Percentiles rank a stretch among this genome's conserved stretches.
Conservation (phyloP, 2,329 filamentous ascomycete species). For the Cryphonectria radicalis region DNA sequence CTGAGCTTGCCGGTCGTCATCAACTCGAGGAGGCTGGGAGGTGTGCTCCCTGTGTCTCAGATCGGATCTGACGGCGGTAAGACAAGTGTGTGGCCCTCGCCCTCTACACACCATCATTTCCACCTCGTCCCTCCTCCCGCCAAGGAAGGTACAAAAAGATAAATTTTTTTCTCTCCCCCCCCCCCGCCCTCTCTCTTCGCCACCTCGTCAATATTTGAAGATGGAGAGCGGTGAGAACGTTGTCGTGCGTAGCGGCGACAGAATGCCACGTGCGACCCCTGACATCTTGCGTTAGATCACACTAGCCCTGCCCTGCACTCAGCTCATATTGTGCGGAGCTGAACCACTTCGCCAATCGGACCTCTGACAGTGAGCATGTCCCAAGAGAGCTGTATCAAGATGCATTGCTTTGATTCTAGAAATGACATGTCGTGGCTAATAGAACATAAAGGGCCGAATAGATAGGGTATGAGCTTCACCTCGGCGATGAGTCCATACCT, state of each 20-base stretch:
- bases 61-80: conserved; percentile 24
- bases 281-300: conserved; percentile 18
- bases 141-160: not conserved
- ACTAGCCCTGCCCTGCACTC: conserved; percentile 17
- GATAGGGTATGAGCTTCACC: conserved; percentile 17
- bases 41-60: conserved; percentile 4
- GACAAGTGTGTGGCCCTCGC: conserved; percentile 9
- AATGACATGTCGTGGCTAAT: conserved; percentile 22
- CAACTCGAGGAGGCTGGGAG: not conserved
- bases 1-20: not conserved
- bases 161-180: not conserved
- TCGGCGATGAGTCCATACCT: conserved; percentile 1
- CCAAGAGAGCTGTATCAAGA: conserved; percentile 17
- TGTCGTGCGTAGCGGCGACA: conserved; percentile 1
- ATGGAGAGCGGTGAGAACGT: conserved; percentile 21
- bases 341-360: conserved; percentile 16
- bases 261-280: conserved; percentile 14
- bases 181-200: not conserved
- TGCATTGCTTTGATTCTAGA: conserved; percentile 24
- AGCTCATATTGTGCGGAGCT: conserved; percentile 22
- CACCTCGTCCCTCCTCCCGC: not conserved
- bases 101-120: conserved; percentile 3
- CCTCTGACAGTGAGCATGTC: conserved; percentile 8
- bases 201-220: conserved; percentile 6
- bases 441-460: conserved; percentile 21